Evolutionary conservation across 2,329 filamentous ascomycete genomes (phyloP), one percentile per base, ranked within the genome.

Genomic region (Hymenoscyphus occultus): DNA sequence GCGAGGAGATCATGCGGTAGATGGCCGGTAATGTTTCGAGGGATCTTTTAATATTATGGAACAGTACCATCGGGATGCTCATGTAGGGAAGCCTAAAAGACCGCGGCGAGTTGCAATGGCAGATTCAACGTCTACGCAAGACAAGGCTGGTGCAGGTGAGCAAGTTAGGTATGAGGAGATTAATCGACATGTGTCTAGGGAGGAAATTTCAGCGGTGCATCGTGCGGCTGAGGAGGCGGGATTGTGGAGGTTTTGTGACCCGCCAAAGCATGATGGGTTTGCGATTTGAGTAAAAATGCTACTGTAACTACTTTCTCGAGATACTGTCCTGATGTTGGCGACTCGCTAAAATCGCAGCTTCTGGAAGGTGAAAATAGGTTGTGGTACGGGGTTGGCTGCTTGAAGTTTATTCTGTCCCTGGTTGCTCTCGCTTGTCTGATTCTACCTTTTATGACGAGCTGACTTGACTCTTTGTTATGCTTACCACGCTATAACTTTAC

Each of bases 31-130:
- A 92, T 61, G 82, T 96, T 1, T 91, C 89, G 3, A 83, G 80
- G 63, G 91, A 95, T 75, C 82, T 90, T 56, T 94, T 66, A 89
- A 96, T 74, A 88, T 96, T 69, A 95, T 95, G 91, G 91, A 96
- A 77, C 92, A 96, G 77, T 95, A 95, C 73, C 87, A 87, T 68
- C 91, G 91, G 0, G 85, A 40, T 60, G 92, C 90, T 0, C 87
- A 96, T 75, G 92, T 96, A 0, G 92, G 92, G 3, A 94, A 92
- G 78, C 79, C 81, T 62, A 85, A 79, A 70, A 78, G 80, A 64
- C 74, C 72, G 65, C 74, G 64, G 59, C 73, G 69, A 69, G 69
- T 64, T 61, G 66, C 45, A 19, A 78, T 64, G 64, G 9, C 57
- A 14, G 56, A 69, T 12, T 68, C 75, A 13, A 71, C 71, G 2